A percentile compares a stretch with the other conserved stretches of the same genome.
phyloP scores from a whole-genome alignment of 148 eudicot genomes.

The Diospyros lotus region DNA sequence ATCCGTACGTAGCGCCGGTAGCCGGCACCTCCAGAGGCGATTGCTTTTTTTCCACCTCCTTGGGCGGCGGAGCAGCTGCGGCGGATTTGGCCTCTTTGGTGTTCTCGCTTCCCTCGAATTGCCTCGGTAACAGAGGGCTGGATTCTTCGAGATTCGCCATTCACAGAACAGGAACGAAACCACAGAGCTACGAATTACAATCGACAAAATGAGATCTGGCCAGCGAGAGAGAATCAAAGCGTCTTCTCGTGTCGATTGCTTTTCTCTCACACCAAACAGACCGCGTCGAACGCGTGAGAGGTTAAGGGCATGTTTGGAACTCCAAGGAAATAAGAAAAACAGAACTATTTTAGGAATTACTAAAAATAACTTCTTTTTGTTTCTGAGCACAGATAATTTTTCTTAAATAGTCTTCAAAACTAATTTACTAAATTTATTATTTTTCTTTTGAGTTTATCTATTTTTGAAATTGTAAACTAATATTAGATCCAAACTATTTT shows the following conservation, averaged over 20 bases:
- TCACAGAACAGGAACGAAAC: not conserved
- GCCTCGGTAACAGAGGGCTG: conserved; percentile 41
- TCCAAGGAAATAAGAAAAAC: too few species aligned
- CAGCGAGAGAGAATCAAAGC: not conserved
- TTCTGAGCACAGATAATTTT: too few species aligned
- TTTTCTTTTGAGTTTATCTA: too few species aligned
- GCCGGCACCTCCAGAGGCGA: conserved; percentile 10
- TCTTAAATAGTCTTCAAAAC: too few species aligned
- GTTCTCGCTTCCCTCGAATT: conserved; percentile 7
- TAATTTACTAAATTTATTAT: too few species aligned
- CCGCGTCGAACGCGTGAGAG: too few species aligned
- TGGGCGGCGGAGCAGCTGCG: conserved; percentile 18
- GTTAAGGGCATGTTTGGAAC: too few species aligned
- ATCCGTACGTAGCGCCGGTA: conserved; percentile 21
- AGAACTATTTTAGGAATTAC: too few species aligned
- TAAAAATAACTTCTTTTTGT: too few species aligned
- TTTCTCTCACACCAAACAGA: not conserved
- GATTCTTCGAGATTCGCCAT: conserved; percentile 59
- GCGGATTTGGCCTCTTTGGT: conserved; percentile 6
- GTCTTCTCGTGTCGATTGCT: not conserved
- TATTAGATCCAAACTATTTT: too few species aligned
- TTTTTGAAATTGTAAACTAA: too few species aligned
- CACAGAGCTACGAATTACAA: not conserved
- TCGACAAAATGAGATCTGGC: not conserved
- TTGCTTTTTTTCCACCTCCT: conserved; percentile 2